A percentile compares a stretch with the other conserved stretches of the same genome.
Conservation (phyloP, 495 filamentous ascomycete genomes). For the Cercophora samala region DNA sequence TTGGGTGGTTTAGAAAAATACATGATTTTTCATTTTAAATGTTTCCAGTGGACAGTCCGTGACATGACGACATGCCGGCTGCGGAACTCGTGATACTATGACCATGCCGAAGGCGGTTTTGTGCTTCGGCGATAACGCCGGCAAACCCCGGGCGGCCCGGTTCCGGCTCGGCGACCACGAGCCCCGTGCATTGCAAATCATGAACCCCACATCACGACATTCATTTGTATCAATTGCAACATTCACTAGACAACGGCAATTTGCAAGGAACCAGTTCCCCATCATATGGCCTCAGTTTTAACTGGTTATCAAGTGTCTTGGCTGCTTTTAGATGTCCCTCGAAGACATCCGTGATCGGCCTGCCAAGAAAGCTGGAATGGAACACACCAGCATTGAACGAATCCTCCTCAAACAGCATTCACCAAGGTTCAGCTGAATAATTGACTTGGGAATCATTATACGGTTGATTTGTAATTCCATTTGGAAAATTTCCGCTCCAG, state of each 20-base stretch:
- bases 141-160: neutral
- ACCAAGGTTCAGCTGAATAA: neutral
- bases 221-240: neutral
- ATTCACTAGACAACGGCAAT: neutral
- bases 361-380: too few species aligned
- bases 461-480: neutral
- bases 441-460: too few species aligned
- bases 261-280: neutral
- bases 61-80: constrained; percentile 3
- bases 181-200: neutral
- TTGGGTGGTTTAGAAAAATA: neutral
- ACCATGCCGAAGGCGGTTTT: neutral
- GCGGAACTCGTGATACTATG: neutral
- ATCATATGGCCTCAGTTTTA: neutral
- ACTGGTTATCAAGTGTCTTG: neutral
- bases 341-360: neutral
- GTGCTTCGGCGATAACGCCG: neutral
- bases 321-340: neutral
- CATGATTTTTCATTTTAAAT: neutral
- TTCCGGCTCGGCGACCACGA: neutral
- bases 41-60: neutral
- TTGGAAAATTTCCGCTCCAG: neutral
- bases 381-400: too few species aligned
- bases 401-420: neutral
- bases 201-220: neutral